A percentile compares a stretch with the other conserved stretches of the same genome.
Evolutionary conservation across 2,329 filamentous ascomycete genomes (phyloP).

Genomic region (Neonectria neomacrospora): DNA sequence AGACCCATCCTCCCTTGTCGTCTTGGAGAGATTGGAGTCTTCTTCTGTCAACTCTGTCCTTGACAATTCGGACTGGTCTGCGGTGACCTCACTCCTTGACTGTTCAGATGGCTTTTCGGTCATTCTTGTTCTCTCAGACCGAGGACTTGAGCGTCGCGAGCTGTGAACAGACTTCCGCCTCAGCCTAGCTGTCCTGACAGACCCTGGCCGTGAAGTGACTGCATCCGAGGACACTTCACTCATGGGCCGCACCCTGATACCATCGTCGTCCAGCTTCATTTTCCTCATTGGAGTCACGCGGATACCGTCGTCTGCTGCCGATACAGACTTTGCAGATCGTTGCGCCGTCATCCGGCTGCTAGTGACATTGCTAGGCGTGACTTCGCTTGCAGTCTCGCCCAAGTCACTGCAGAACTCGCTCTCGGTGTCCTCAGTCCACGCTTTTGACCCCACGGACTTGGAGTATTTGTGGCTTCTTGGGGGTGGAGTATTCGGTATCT

Average conservation of each 20-base stretch:
- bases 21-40: slow-evolving; percentile 37
- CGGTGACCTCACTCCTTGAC: slow-evolving; percentile 31
- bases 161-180: slow-evolving; percentile 45
- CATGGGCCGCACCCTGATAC: slow-evolving; percentile 46
- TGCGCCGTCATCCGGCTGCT: slow-evolving; percentile 36
- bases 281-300: slow-evolving; percentile 55
- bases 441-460: slow-evolving; percentile 48
- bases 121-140: slow-evolving; percentile 45
- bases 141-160: slow-evolving; percentile 41
- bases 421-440: slow-evolving; percentile 42
- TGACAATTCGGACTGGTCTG: slow-evolving; percentile 29
- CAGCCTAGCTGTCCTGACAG: slow-evolving; percentile 39
- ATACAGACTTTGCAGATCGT: slow-evolving; percentile 39
- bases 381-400: slow-evolving; percentile 44
- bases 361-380: slow-evolving; percentile 44
- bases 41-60: slow-evolving; percentile 33
- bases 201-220: slow-evolving; percentile 34
- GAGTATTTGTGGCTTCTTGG: slow-evolving; percentile 52
- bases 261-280: slow-evolving; percentile 48
- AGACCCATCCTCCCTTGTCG: slow-evolving; percentile 19
- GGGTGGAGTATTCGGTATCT: slow-evolving; percentile 56
- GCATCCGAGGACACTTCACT: slow-evolving; percentile 45
- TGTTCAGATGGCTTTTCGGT: slow-evolving; percentile 34
- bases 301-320: slow-evolving; percentile 55
- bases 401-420: slow-evolving; percentile 45